phyloP scores from a whole-genome alignment of 306 rosid species.

The Pueraria montana region DNA sequence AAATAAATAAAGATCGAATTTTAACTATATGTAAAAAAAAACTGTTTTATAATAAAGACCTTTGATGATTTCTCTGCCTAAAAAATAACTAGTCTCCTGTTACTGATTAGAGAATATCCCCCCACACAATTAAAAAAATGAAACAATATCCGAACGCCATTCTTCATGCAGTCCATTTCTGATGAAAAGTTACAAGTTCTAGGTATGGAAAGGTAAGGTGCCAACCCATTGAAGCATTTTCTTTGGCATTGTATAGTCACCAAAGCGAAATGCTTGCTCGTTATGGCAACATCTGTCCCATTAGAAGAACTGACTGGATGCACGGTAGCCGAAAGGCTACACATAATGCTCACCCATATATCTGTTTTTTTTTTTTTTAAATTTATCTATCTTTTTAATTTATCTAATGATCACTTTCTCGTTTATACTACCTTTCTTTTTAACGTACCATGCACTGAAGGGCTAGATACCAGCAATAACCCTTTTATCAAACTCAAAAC shows the following conservation, averaged over 20 bases:
- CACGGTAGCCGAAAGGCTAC: conserved; percentile 36
- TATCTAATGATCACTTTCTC: background rate
- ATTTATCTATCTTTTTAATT: background rate
- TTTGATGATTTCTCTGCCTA: background rate
- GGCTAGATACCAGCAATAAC: conserved; percentile 44
- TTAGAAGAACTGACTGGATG: conserved; percentile 30
- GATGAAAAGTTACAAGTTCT: conserved; percentile 26
- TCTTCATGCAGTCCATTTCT: background rate
- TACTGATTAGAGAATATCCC: background rate
- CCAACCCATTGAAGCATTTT: conserved; percentile 47
- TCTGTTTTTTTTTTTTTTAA: too few species aligned
- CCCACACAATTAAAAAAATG: background rate
- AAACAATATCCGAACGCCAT: background rate
- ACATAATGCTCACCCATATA: background rate
- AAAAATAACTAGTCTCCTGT: background rate
- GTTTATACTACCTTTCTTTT: background rate
- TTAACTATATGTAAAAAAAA: too few species aligned
- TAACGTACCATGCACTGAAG: conserved; percentile 33
- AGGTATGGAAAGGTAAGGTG: conserved; percentile 32
- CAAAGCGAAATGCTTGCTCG: conserved; percentile 1
- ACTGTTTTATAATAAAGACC: too few species aligned
- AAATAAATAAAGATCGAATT: too few species aligned
- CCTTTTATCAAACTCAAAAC: conserved; percentile 27
- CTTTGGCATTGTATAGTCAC: conserved; percentile 34
- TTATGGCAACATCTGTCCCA: conserved; percentile 37